Percentiles rank a stretch among this genome's conserved stretches.
Evolutionary conservation across 2,329 filamentous ascomycete species (phyloP).

Genomic region (Stagonosporopsis chrysanthemi): DNA sequence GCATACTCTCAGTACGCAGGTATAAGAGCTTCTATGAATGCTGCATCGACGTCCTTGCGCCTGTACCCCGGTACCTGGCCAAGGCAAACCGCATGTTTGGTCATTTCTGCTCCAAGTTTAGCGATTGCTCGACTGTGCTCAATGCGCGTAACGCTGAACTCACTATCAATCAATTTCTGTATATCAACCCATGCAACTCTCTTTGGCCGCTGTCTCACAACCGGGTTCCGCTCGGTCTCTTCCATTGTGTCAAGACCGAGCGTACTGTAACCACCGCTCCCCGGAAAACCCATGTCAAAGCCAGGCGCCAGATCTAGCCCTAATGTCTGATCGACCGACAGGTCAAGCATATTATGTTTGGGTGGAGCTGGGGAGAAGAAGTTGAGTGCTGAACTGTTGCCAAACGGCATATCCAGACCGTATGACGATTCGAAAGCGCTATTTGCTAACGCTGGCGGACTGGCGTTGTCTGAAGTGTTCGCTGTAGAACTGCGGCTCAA

Average conservation of each 20-base stretch:
- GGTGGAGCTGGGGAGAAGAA: constrained; percentile 4
- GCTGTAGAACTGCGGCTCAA: constrained; percentile 8
- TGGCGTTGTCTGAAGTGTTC: constrained; percentile 7
- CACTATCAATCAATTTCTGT: constrained; percentile 53
- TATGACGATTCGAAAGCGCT: constrained; percentile 23
- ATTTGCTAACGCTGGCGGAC: neutral
- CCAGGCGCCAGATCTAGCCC: constrained; percentile 45
- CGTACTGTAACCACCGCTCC: constrained; percentile 21
- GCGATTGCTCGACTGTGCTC: constrained; percentile 1
- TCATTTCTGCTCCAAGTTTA: constrained; percentile 45
- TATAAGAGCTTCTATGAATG: constrained; percentile 48
- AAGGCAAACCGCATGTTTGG: constrained; percentile 52
- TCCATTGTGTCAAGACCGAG: constrained; percentile 27
- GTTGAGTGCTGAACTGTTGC: constrained; percentile 3
- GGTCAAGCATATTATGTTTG: constrained; percentile 29
- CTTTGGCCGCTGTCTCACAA: constrained; percentile 39
- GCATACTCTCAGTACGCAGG: constrained; percentile 23
- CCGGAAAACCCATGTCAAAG: constrained; percentile 30
- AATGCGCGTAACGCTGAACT: constrained; percentile 27
- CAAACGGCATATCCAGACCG: constrained; percentile 35
- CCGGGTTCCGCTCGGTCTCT: constrained; percentile 22
- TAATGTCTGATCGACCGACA: constrained; percentile 41
- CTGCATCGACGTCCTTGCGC: constrained; percentile 53
- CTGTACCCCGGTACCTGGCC: constrained; percentile 56
- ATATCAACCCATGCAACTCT: constrained; percentile 54